Evolutionary conservation across 768 basidiomycete genomes (phyloP), one percentile per base, ranked within the genome.

Genomic region (Lactifluus hygrophoroides): DNA sequence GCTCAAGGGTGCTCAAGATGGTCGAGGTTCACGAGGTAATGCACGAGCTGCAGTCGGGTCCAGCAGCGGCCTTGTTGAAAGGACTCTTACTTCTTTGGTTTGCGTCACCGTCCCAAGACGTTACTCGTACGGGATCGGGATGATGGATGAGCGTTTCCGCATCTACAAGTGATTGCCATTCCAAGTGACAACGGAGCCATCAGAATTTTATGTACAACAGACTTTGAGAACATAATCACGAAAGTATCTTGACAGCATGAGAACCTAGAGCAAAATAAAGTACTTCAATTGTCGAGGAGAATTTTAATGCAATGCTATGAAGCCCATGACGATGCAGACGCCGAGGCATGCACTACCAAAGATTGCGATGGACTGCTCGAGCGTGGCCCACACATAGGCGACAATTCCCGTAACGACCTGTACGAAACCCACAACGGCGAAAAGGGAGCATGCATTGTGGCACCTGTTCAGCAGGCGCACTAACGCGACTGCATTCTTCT

Each of bases 321-420:
- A 10, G 17, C 56, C 60, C 13, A 62, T 21, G 37, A 42, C 14
- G 11, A 64, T 49, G 35, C 56, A 53, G 25, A 47, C 27, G 5
- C 51, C 56, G 3, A 64, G 52, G n/a, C 49, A 54, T 25, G 48
- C 52, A 25, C 63, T 62, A 3, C 53, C 60, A 44, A 62, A 62
- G 21, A 64, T 64, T 49, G 51, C 56, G 47, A 62, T 46, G 25
- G 42, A 32, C 34, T 19, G 42, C 21, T 54, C 60, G 7, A 64
- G 53, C 34, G 50, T 44, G 6, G 49, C 32, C 60, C 63, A 57
- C n/a, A 61, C 43, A 49, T 42, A 62, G 17, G 53, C 23, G n/a
- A 55, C 25, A 19, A 64, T 38, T 9, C 63, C 63, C 35, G 48
- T 54, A 44, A 64, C 14, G 40, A 58, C 40, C 17, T 55, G 52